Evolutionary conservation across 2,329 filamentous ascomycete species (phyloP), one percentile per base, ranked within the genome.

Genomic region (Cytospora paraplurivora): DNA sequence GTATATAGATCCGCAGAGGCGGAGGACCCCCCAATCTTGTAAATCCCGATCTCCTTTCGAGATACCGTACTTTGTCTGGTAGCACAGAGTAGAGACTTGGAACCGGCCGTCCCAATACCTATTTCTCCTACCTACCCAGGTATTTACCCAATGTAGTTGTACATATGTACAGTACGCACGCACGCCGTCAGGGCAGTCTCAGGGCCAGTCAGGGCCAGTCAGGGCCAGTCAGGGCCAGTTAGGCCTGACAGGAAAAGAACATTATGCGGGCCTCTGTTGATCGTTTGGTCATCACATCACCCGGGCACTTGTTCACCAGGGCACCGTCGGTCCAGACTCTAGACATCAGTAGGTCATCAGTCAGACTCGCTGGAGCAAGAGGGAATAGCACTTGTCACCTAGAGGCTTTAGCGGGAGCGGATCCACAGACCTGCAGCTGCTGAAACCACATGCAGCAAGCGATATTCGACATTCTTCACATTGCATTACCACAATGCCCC

Each of bases 391-490:
- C 59, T 34, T 38, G 59, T 50, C 59, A 55, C 41, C 37, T 50
- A 27, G 59, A 55, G 51, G 59, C 51, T 55, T 32, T 53, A 55
- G 59, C 51, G 35, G 15, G 32, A 34, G 27, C 51, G n/a, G 27
- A 55, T 49, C 33, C 44, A 47, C 44, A 47, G n/a, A 19, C 59
- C 59, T 61, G 59, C 51, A 61, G 51, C 41, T 61, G 49, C 51
- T 61, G 59, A 61, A 61, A 61, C 51, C 59, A 47, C 44, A 47
- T 17, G 44, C 41, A 53, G 49, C 49, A 60, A 54, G 51, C 51
- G 59, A 61, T 44, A 61, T 61, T 61, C 59, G 59, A 61, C 52
- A 44, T 21, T 47, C 37, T 61, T 61, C 51, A 41, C 59, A 35
- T 55, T 38, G 59, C 59, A 47, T 53, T 61, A 44, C 44, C 21